phyloP scores from a whole-genome alignment of 176 grass and related monocot genomes.

The Stipa capillata region DNA sequence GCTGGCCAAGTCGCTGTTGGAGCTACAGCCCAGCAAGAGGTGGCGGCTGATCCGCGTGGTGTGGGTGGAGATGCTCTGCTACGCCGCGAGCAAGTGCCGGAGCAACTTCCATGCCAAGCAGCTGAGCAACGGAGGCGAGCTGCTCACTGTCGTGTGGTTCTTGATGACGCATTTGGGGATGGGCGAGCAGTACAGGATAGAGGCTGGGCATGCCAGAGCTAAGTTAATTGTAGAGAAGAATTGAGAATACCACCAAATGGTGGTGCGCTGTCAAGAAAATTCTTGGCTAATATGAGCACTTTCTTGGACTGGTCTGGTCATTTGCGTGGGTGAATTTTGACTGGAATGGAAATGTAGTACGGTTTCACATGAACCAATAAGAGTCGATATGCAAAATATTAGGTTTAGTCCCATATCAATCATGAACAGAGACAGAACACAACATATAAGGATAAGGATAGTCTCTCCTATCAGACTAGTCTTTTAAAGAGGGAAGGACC shows the following conservation, averaged over 20 bases:
- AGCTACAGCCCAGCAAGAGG: conserved; percentile 32
- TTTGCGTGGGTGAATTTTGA: background rate
- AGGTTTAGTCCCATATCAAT: too few species aligned
- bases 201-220: conserved; percentile 41
- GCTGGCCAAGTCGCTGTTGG: conserved; percentile 20
- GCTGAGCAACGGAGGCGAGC: conserved; percentile 53
- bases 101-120: conserved; percentile 68
- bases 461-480: too few species aligned
- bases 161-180: conserved; percentile 41
- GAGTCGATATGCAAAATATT: too few species aligned
- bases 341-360: background rate
- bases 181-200: conserved; percentile 36
- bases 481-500: too few species aligned
- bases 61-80: conserved; percentile 66
- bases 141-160: conserved; percentile 61
- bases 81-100: conserved; percentile 46
- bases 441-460: too few species aligned
- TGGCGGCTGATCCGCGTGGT: conserved; percentile 46
- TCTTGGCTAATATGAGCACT: background rate
- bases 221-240: conserved; percentile 42
- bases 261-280: background rate
- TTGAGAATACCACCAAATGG: background rate
- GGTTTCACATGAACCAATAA: background rate
- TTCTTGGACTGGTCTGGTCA: background rate
- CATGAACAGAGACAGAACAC: background rate